A percentile compares a stretch with the other conserved stretches of the same genome.
phyloP scores from a whole-genome alignment of 768 basidiomycete species.

The Phaeolepiota aurea region DNA sequence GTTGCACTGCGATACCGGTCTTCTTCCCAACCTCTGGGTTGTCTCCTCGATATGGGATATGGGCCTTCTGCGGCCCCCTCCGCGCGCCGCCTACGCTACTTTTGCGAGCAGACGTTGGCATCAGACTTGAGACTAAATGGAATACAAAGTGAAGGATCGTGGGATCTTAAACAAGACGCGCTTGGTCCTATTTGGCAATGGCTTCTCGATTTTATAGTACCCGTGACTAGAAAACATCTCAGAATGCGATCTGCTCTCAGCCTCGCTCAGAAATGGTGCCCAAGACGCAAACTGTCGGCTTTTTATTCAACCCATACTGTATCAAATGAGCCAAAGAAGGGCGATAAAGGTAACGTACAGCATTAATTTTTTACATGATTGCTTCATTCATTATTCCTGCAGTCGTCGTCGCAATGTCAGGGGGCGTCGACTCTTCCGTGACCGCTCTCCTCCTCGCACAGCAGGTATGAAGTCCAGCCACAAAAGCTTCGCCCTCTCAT shows the following conservation, averaged over 20 bases:
- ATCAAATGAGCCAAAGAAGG: conserved; percentile 4
- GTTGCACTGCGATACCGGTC: conserved; percentile 63
- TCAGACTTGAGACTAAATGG: conserved; percentile 11
- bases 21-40: conserved; percentile 74
- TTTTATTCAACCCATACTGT: not conserved
- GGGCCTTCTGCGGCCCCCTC: conserved; percentile 53
- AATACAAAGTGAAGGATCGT: conserved; percentile 5
- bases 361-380: not conserved
- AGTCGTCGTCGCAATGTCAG: conserved; percentile 93
- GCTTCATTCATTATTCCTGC: not conserved
- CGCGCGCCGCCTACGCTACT: conserved; percentile 38
- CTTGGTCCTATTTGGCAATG: conserved; percentile 14
- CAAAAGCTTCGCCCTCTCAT: not conserved
- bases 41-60: conserved; percentile 73
- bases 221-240: not conserved
- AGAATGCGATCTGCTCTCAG: no score
- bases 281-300: not conserved
- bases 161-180: conserved; percentile 17
- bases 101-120: conserved; percentile 38
- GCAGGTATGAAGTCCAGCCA: conserved; percentile 45
- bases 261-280: not conserved
- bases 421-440: conserved; percentile 93
- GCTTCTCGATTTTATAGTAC: conserved; percentile 2
- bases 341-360: conserved; percentile 8
- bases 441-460: conserved; percentile 69